Conservation (phyloP, 768 basidiomycete genomes). For the Porpolomopsis calyptriformis region DNA sequence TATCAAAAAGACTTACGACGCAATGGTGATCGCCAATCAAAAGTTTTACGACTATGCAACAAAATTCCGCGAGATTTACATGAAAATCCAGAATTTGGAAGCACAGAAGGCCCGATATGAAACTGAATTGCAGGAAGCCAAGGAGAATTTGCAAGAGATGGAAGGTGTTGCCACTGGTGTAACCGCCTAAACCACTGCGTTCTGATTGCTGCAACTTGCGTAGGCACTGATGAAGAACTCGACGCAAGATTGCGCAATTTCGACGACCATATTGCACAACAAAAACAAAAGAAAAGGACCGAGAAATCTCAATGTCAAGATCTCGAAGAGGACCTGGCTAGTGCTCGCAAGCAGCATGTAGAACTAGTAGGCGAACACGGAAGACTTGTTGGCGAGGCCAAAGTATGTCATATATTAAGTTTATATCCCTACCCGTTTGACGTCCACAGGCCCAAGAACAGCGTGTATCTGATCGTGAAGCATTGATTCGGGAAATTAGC, state of each 20-base stretch:
- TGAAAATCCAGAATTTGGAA: conserved; percentile 54
- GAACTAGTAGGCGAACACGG: conserved; percentile 54
- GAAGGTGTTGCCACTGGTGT: conserved; percentile 37
- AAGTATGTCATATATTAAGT: conserved; percentile 30
- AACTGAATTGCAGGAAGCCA: conserved; percentile 50
- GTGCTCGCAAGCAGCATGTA: conserved; percentile 41
- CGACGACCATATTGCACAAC: conserved; percentile 42
- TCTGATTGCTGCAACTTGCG: conserved; percentile 2
- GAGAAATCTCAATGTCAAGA: conserved; percentile 48
- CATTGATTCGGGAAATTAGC: conserved; percentile 58
- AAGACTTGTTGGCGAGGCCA: conserved; percentile 58
- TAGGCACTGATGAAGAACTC: conserved; percentile 70
- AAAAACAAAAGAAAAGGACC: conserved; percentile 36
- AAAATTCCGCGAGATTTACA: conserved; percentile 78
- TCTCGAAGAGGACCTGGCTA: conserved; percentile 48
- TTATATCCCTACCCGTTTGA: too few species aligned
- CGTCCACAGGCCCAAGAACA: conserved; percentile 66
- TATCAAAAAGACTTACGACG: conserved; percentile 54
- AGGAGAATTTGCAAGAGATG: conserved; percentile 55
- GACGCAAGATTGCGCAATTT: conserved; percentile 45
- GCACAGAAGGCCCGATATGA: conserved; percentile 52
- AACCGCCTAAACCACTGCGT: neutral
- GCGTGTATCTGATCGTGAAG: conserved; percentile 61
- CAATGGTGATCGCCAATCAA: conserved; percentile 54
- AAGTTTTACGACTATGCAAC: conserved; percentile 76